A percentile compares a stretch with the other conserved stretches of the same genome.
Evolutionary conservation across 1,284 basidiomycete species (phyloP).

Genomic region (Retiboletus fuscus): DNA sequence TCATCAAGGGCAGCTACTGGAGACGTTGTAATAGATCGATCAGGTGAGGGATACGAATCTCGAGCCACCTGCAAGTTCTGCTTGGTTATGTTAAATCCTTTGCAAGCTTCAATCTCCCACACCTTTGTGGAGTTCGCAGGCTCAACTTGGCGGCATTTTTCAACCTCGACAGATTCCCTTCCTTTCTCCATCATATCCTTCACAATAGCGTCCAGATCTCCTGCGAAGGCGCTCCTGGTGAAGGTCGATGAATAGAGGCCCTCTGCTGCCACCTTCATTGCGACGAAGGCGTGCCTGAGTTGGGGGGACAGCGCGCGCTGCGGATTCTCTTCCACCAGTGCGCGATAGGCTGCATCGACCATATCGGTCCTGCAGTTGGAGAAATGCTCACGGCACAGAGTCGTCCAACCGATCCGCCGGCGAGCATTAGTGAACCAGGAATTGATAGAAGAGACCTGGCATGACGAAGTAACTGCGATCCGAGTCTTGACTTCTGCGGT

Average conservation of each 20-base stretch:
- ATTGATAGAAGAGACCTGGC: constrained; percentile 47
- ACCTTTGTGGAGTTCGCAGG: constrained; percentile 21
- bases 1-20: constrained; percentile 20
- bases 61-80: constrained; percentile 14
- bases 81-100: background rate
- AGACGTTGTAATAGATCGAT: constrained; percentile 7
- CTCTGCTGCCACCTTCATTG: constrained; percentile 50
- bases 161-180: background rate
- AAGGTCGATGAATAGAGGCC: constrained; percentile 50
- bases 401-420: constrained; percentile 66
- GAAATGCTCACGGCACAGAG: constrained; percentile 53
- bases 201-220: constrained; percentile 43
- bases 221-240: constrained; percentile 43
- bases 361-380: constrained; percentile 53
- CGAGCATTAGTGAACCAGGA: constrained; percentile 63
- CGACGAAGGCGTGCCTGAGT: constrained; percentile 49
- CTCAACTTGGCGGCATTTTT: background rate
- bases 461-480: constrained; percentile 27
- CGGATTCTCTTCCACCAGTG: constrained; percentile 50
- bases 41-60: constrained; percentile 33
- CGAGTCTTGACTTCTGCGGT: constrained; percentile 42
- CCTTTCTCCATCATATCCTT: constrained; percentile 44
- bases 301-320: constrained; percentile 38
- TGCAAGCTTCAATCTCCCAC: background rate
- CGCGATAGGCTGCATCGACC: constrained; percentile 55